Conservation (phyloP, 305 asterid species). For the Fraxinus latifolia region DNA sequence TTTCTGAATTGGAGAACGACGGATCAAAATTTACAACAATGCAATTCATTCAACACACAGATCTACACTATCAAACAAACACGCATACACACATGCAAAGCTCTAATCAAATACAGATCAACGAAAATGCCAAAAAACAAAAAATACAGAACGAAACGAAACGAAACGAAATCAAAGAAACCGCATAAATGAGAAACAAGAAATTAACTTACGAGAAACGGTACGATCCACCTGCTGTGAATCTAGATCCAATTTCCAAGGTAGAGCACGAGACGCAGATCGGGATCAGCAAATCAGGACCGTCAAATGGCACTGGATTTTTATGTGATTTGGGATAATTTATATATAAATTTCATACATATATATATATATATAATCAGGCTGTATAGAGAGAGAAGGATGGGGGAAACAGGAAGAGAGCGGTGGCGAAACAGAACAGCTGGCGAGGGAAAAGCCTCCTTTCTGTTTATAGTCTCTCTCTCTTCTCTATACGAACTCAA, state of each 20-base stretch:
- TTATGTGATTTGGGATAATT: conserved; percentile 4
- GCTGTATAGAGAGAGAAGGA: conserved; percentile 5
- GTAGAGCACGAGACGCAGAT: conserved; percentile 26
- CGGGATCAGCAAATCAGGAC: conserved; percentile 29
- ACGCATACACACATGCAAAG: conserved; percentile 1
- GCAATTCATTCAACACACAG: conserved; percentile 11
- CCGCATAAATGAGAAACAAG: neutral
- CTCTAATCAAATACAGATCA: neutral
- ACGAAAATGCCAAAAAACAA: neutral
- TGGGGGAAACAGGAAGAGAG: conserved; percentile 11
- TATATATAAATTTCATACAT: neutral
- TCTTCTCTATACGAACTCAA: neutral
- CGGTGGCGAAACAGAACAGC: conserved; percentile 17
- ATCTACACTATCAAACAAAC: conserved; percentile 7
- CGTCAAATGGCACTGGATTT: conserved; percentile 33
- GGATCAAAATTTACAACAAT: conserved; percentile 28
- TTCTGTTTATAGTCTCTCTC: neutral
- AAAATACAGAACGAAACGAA: neutral
- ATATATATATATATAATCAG: neutral
- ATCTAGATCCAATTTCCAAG: conserved; percentile 36
- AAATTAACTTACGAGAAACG: conserved; percentile 33
- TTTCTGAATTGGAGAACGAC: conserved; percentile 23
- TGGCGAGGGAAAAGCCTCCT: conserved; percentile 17
- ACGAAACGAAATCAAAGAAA: neutral
- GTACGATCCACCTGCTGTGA: conserved; percentile 29